A percentile compares a stretch with the other conserved stretches of the same genome.
Conservation (phyloP, 352 stramenopile genomes). For the Peronospora destructor region DNA sequence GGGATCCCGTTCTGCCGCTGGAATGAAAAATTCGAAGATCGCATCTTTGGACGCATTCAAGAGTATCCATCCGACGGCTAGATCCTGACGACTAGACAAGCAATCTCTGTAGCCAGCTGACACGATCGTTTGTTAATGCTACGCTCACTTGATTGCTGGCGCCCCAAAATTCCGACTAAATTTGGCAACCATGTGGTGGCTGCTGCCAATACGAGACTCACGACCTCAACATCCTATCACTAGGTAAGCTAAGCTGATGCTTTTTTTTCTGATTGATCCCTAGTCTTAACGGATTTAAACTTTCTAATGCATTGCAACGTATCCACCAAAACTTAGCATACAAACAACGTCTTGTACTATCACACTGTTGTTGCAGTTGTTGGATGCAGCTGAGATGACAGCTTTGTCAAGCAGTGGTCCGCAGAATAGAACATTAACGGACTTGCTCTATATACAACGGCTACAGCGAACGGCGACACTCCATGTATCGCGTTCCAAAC, state of each 20-base stretch:
- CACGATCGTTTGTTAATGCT: background rate
- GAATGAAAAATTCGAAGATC: conserved; percentile 25
- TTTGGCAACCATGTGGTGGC: conserved; percentile 16
- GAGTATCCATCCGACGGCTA: background rate
- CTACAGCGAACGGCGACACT: conserved; percentile 1
- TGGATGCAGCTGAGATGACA: conserved; percentile 5
- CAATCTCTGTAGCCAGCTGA: no score
- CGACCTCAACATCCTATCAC: background rate
- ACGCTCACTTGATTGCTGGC: conserved; percentile 9
- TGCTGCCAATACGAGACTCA: background rate
- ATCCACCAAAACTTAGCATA: conserved; percentile 7
- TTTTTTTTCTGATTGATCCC: conserved; percentile 9
- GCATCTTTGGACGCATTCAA: conserved; percentile 1
- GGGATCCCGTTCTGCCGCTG: conserved; percentile 17
- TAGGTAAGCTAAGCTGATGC: conserved; percentile 4
- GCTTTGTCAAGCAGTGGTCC: background rate
- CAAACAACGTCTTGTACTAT: background rate
- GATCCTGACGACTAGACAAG: no score
- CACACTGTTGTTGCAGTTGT: conserved; percentile 1
- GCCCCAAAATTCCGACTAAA: conserved; percentile 10
- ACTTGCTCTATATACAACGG: conserved; percentile 4
- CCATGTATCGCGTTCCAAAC: conserved; percentile 8
- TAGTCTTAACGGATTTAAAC: conserved; percentile 8
- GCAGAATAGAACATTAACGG: background rate
- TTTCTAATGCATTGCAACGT: conserved; percentile 6